Evolutionary conservation across 345 rosid genomes (phyloP).

Genomic region (Geranium rotundifolium): DNA sequence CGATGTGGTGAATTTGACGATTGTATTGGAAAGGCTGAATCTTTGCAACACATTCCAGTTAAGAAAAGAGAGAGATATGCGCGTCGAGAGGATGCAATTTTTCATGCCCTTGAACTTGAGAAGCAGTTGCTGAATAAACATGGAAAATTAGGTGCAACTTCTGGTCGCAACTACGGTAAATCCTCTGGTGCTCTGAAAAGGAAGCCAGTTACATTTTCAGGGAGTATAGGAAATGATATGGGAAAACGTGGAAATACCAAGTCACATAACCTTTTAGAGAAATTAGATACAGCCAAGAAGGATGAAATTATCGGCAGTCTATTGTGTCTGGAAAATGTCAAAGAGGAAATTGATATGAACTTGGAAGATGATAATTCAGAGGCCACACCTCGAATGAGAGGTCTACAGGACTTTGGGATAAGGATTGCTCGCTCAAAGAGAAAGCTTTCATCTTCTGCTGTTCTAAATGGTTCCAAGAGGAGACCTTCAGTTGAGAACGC

Average conservation of each 20-base stretch:
- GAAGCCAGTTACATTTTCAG: slow-evolving; percentile 26
- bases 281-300: slow-evolving; percentile 18
- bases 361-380: slow-evolving; percentile 40
- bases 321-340: slow-evolving; percentile 15
- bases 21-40: slow-evolving; percentile 82
- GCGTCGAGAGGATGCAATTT: slow-evolving; percentile 97
- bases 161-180: slow-evolving; percentile 23
- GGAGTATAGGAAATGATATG: slow-evolving; percentile 27
- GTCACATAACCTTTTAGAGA: slow-evolving; percentile 17
- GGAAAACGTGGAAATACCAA: slow-evolving; percentile 24
- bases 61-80: slow-evolving; percentile 98
- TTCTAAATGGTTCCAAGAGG: slow-evolving; percentile 25
- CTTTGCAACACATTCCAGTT: slow-evolving; percentile 58
- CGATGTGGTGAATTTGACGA: slow-evolving; percentile 98
- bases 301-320: slow-evolving; percentile 19
- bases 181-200: slow-evolving; percentile 29
- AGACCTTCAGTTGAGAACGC: slow-evolving; percentile 31
- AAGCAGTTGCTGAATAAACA: slow-evolving; percentile 35
- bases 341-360: slow-evolving; percentile 13
- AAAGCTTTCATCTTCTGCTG: slow-evolving; percentile 32
- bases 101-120: slow-evolving; percentile 97
- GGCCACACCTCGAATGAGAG: slow-evolving; percentile 69
- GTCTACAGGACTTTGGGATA: slow-evolving; percentile 71
- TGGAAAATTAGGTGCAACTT: slow-evolving; percentile 5
- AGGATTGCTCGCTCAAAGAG: slow-evolving; percentile 50